These are phyloP conservation scores for Karstenula rhodostoma DNA, from an alignment of 2,329 filamentous ascomycete species.

Conservation along the genomic window DNA sequence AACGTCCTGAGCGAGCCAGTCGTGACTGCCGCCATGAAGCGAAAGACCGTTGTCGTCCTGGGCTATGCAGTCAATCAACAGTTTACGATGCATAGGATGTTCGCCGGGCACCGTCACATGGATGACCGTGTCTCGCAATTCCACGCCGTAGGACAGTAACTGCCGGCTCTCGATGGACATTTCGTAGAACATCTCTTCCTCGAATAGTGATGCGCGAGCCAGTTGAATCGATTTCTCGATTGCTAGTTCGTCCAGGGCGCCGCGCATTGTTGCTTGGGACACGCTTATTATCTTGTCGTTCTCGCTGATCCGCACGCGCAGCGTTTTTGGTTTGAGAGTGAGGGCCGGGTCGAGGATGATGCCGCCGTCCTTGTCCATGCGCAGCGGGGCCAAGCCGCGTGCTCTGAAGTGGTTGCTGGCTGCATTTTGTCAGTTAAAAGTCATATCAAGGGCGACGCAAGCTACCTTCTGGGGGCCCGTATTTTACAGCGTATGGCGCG, in stretches of 20 bases:
- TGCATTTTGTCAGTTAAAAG: no score
- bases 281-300: slow-evolving; percentile 66
- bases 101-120: slow-evolving; percentile 35
- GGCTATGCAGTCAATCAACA: slow-evolving; percentile 73
- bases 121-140: slow-evolving; percentile 61
- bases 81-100: slow-evolving; percentile 59
- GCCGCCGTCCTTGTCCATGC: slow-evolving; percentile 75
- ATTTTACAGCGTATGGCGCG: slow-evolving; percentile 84
- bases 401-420: slow-evolving; percentile 67
- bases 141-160: slow-evolving; percentile 75
- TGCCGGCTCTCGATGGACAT: slow-evolving; percentile 81
- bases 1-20: slow-evolving; percentile 69
- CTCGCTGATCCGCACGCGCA: slow-evolving; percentile 73
- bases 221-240: slow-evolving; percentile 75
- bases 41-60: slow-evolving; percentile 57
- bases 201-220: slow-evolving; percentile 80
- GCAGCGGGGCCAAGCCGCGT: slow-evolving; percentile 81
- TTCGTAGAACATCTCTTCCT: slow-evolving; percentile 91
- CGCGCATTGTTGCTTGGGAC: slow-evolving; percentile 50
- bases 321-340: slow-evolving; percentile 62
- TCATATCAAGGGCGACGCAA: no score
- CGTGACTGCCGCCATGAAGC: slow-evolving; percentile 35
- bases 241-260: slow-evolving; percentile 57
- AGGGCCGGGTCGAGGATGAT: slow-evolving; percentile 76
- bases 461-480: slow-evolving; percentile 89